Conservation (phyloP, 1,284 basidiomycete genomes). For the Tylopilus orsonianus region DNA sequence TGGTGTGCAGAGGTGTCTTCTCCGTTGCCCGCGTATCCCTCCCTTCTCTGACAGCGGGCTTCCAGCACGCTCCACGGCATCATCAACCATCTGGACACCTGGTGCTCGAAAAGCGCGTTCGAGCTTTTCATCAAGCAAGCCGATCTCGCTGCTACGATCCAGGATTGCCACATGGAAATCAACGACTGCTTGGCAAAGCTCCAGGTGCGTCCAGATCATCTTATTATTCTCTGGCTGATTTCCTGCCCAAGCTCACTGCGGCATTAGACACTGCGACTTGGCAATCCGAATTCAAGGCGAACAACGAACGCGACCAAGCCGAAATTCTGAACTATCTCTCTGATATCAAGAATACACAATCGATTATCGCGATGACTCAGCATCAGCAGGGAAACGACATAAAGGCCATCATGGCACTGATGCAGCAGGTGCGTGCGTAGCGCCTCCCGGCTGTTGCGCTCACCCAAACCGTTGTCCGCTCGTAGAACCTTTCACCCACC, state of each 20-base stretch:
- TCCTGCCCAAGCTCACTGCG: conserved; percentile 39
- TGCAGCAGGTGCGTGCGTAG: conserved; percentile 43
- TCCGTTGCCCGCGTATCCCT: background rate
- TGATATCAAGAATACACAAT: conserved; percentile 42
- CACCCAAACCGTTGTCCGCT: background rate
- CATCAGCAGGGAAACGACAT: conserved; percentile 35
- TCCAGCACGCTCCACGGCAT: conserved; percentile 41
- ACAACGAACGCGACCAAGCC: conserved; percentile 40
- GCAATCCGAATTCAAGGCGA: conserved; percentile 43
- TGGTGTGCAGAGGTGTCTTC: conserved; percentile 26
- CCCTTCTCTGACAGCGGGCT: conserved; percentile 5
- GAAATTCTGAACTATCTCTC: conserved; percentile 44
- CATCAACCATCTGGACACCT: conserved; percentile 39
- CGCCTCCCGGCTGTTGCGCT: background rate
- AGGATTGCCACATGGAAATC: conserved; percentile 41
- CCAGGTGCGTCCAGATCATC: conserved; percentile 33
- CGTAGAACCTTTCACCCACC: conserved; percentile 30
- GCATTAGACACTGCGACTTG: conserved; percentile 46
- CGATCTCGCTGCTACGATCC: conserved; percentile 43
- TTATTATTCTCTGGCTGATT: conserved; percentile 13
- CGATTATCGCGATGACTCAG: conserved; percentile 35
- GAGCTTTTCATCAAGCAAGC: conserved; percentile 45
- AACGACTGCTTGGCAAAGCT: conserved; percentile 43
- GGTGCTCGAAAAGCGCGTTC: conserved; percentile 38
- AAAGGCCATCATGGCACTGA: conserved; percentile 41